Percentiles rank a stretch among this genome's conserved stretches.
Evolutionary conservation across 2,329 filamentous ascomycete species (phyloP).

Genomic region (Penicillium italicum): DNA sequence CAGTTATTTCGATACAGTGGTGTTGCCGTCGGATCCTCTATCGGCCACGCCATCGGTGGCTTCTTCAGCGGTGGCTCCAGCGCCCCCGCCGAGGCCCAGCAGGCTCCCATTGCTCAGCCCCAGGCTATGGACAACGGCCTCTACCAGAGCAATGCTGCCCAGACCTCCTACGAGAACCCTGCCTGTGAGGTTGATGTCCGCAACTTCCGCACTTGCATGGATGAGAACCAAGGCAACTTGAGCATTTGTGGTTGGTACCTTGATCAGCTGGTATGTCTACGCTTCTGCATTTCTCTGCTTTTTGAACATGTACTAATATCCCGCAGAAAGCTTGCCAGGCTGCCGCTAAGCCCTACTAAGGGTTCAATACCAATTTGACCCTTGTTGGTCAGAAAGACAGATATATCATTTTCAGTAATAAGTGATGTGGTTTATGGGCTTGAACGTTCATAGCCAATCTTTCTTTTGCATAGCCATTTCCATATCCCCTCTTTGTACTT

Average conservation of each 20-base stretch:
- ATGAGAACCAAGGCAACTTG: conserved; percentile 90
- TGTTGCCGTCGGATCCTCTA: conserved; percentile 91
- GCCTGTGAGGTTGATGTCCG: conserved; percentile 77
- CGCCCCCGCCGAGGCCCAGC: conserved; percentile 53
- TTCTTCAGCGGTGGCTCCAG: conserved; percentile 73
- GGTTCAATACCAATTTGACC: conserved; percentile 7
- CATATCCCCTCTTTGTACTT: conserved; percentile 22
- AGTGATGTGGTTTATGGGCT: conserved; percentile 6
- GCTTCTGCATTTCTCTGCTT: background rate
- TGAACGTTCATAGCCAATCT: conserved; percentile 3
- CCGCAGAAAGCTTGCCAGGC: conserved; percentile 73
- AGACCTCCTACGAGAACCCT: conserved; percentile 46
- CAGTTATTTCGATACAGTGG: conserved; percentile 57
- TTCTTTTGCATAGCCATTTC: conserved; percentile 21
- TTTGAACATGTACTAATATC: conserved; percentile 27
- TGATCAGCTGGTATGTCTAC: conserved; percentile 68
- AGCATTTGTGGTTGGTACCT: conserved; percentile 97
- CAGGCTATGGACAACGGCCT: conserved; percentile 50
- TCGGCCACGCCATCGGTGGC: conserved; percentile 91
- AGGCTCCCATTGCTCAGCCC: conserved; percentile 51
- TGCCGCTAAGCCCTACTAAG: conserved; percentile 68
- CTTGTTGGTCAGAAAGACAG: conserved; percentile 5
- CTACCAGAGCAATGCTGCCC: conserved; percentile 50
- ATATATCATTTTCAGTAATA: conserved; percentile 11
- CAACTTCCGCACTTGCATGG: conserved; percentile 92